Conservation (phyloP, 192 early-diverging fungal genomes). For the Pilaira anomala region DNA sequence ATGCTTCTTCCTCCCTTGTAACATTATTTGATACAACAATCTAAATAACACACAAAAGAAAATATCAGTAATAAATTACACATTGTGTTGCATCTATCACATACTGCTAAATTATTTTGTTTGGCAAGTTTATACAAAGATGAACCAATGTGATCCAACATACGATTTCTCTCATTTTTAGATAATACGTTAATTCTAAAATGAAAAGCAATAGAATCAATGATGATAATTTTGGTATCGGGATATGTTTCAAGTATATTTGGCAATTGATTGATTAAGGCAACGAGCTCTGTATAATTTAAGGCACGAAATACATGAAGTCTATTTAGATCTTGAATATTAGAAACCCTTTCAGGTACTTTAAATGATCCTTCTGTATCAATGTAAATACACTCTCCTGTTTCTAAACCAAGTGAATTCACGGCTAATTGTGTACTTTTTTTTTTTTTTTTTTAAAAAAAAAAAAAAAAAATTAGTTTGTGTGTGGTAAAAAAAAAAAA, state of each 20-base stretch:
- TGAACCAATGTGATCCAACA: conserved; percentile 2
- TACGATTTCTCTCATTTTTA: background rate
- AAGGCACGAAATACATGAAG: conserved; percentile 19
- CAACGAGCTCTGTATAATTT: conserved; percentile 6
- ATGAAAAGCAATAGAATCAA: conserved; percentile 19
- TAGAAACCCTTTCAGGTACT: background rate
- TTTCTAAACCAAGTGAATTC: conserved; percentile 10
- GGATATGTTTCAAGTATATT: background rate
- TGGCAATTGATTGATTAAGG: conserved; percentile 13
- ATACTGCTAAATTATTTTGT: conserved; percentile 13
- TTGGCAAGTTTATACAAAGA: conserved; percentile 9
- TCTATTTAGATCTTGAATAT: background rate
- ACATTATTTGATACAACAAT: conserved; percentile 19
- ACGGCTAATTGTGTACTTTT: conserved; percentile 20
- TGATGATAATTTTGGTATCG: conserved; percentile 15
- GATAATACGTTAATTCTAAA: conserved; percentile 11
- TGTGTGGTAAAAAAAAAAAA: too few relatives aligned
- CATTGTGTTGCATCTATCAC: too few relatives aligned
- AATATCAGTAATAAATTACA: too few relatives aligned
- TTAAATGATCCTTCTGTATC: conserved; percentile 21
- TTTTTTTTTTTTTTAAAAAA: too few relatives aligned
- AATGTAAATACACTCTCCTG: conserved; percentile 24
- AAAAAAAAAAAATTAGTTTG: too few relatives aligned
- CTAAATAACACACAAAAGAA: background rate
- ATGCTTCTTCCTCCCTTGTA: background rate